Percentiles rank a stretch among this genome's conserved stretches.
phyloP scores from a whole-genome alignment of 257 asterid genomes.

The Solanum tarapatanum region DNA sequence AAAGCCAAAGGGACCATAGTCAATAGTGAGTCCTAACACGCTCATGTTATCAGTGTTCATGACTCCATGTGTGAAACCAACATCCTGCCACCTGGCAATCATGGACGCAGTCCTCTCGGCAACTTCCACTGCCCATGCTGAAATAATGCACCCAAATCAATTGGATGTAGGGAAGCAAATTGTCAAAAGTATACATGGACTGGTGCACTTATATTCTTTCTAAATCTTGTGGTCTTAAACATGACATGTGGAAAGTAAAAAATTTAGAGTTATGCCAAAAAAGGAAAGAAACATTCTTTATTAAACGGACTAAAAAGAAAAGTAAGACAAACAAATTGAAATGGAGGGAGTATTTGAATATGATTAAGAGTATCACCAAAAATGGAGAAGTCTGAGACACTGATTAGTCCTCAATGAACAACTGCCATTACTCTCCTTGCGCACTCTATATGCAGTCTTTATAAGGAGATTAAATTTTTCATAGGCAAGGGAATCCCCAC shows the following conservation, averaged over 20 bases:
- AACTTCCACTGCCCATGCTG: slow-evolving; percentile 99
- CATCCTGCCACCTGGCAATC: slow-evolving; percentile 94
- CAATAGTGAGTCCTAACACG: slow-evolving; percentile 81
- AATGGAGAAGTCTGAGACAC: neutral
- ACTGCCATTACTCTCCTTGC: neutral
- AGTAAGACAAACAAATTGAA: neutral
- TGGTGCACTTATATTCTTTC: neutral
- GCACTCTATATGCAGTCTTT: neutral
- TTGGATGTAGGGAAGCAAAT: neutral
- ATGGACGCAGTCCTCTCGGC: slow-evolving; percentile 90
- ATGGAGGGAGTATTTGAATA: neutral
- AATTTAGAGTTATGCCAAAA: neutral
- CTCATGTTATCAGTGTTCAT: slow-evolving; percentile 98
- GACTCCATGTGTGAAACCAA: slow-evolving; percentile 98
- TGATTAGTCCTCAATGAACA: neutral
- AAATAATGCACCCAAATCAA: neutral
- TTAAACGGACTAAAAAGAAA: neutral
- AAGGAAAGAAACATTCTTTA: neutral
- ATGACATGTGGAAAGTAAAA: neutral
- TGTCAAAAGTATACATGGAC: neutral
- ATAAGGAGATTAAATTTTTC: neutral
- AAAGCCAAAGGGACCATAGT: slow-evolving; percentile 97
- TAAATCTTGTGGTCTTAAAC: neutral
- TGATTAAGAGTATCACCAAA: neutral
- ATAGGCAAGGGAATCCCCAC: neutral